phyloP scores from a whole-genome alignment of 306 rosid genomes.

The Cicer arietinum region DNA sequence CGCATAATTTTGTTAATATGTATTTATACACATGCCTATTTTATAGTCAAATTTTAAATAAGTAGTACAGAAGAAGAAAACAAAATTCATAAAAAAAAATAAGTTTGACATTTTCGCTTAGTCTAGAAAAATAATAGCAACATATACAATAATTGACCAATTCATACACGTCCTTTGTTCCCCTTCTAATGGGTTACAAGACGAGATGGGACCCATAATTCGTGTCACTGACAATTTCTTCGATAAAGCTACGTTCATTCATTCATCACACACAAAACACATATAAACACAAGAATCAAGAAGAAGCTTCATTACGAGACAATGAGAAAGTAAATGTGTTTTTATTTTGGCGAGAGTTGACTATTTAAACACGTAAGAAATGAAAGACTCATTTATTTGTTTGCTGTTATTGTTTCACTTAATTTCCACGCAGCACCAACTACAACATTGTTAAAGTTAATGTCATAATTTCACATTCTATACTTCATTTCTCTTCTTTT shows the following conservation, averaged over 20 bases:
- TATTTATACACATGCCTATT: no score
- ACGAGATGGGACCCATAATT: not conserved
- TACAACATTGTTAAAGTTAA: not conserved
- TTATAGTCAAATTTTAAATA: not conserved
- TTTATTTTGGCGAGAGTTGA: slow-evolving; percentile 40
- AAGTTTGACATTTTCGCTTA: not conserved
- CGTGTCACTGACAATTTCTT: not conserved
- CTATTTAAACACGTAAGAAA: slow-evolving; percentile 31
- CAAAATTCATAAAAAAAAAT: no score
- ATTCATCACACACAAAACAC: not conserved
- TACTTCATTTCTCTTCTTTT: not conserved
- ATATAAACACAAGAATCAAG: not conserved
- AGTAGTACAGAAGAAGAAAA: not conserved
- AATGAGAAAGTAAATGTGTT: no score
- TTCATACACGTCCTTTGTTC: not conserved
- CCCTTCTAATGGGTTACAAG: not conserved
- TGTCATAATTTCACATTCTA: slow-evolving; percentile 34
- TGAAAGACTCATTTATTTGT: slow-evolving; percentile 20
- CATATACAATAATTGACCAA: not conserved
- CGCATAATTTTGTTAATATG: not conserved
- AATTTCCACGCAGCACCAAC: slow-evolving; percentile 8
- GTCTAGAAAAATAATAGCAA: not conserved
- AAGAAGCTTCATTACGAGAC: no score
- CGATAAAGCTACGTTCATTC: no score
- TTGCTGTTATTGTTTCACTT: slow-evolving; percentile 11